These are phyloP conservation scores for Calonectria hawksworthii DNA, from an alignment of 2,329 filamentous ascomycete species.

Conservation along the genomic window DNA sequence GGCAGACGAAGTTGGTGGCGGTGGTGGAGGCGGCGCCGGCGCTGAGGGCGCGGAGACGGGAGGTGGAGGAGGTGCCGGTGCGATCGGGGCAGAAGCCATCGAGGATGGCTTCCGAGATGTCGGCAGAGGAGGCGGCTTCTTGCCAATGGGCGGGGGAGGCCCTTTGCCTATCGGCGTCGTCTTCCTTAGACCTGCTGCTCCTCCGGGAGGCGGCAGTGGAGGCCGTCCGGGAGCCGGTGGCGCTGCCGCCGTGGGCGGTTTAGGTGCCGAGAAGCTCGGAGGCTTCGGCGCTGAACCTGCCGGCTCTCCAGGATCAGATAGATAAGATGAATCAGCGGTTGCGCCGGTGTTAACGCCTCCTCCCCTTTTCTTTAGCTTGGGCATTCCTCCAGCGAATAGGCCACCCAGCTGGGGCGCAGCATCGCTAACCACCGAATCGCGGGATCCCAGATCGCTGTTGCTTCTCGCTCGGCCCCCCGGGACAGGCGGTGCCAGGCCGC, in stretches of 20 bases:
- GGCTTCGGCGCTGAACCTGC: conserved; percentile 61
- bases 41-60: conserved; percentile 53
- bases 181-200: conserved; percentile 68
- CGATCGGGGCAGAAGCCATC: conserved; percentile 45
- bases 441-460: conserved; percentile 81
- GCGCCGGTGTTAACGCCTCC: conserved; percentile 82
- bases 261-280: conserved; percentile 70
- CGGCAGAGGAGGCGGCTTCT: conserved; percentile 78
- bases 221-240: conserved; percentile 40
- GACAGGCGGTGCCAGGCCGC: conserved; percentile 79
- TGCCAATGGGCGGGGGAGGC: conserved; percentile 83
- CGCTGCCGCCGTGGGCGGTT: conserved; percentile 60
- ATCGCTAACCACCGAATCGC: conserved; percentile 60
- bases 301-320: conserved; percentile 78
- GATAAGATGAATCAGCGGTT: conserved; percentile 75
- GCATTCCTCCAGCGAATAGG: conserved; percentile 94
- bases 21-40: conserved; percentile 55
- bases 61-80: conserved; percentile 52
- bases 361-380: conserved; percentile 90
- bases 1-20: conserved; percentile 56
- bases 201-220: conserved; percentile 59
- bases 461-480: conserved; percentile 81
- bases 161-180: conserved; percentile 67
- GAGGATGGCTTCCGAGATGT: conserved; percentile 70
- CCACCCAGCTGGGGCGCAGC: conserved; percentile 86